A percentile compares a stretch with the other conserved stretches of the same genome.
Conservation (phyloP, 169 alveolate species). For the Toxoplasma gondii region DNA sequence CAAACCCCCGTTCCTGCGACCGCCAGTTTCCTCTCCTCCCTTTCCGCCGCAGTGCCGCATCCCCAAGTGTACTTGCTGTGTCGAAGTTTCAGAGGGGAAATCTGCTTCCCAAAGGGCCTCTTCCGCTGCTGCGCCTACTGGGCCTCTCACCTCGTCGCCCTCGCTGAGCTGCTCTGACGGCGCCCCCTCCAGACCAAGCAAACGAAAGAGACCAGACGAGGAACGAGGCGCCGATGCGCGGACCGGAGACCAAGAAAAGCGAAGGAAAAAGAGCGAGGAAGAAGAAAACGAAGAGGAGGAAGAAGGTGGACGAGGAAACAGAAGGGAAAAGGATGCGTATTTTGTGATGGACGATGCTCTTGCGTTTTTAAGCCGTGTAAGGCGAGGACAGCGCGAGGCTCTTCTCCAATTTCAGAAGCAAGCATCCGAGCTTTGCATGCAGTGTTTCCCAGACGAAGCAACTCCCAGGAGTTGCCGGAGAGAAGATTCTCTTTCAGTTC, state of each 20-base stretch:
- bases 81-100: not conserved
- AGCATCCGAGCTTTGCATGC: not conserved
- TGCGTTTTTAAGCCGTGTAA: not conserved
- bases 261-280: not conserved
- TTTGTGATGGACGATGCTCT: slow-evolving; percentile 54
- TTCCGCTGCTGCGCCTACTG: no score
- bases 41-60: slow-evolving; percentile 26
- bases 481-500: no score
- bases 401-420: slow-evolving; percentile 48
- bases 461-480: not conserved
- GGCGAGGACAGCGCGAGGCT: slow-evolving; percentile 45
- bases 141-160: no score
- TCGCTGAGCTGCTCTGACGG: no score
- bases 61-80: slow-evolving; percentile 5
- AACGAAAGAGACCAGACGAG: not conserved
- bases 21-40: slow-evolving; percentile 42
- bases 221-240: not conserved
- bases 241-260: not conserved
- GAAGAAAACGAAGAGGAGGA: slow-evolving; percentile 8
- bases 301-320: not conserved
- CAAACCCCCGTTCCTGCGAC: slow-evolving; percentile 35
- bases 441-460: not conserved
- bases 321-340: not conserved
- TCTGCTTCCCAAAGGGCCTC: no score
- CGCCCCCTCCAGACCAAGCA: no score